Evolutionary conservation across 2,329 filamentous ascomycete species (phyloP).

Genomic region (Trichocomaceae sp.): DNA sequence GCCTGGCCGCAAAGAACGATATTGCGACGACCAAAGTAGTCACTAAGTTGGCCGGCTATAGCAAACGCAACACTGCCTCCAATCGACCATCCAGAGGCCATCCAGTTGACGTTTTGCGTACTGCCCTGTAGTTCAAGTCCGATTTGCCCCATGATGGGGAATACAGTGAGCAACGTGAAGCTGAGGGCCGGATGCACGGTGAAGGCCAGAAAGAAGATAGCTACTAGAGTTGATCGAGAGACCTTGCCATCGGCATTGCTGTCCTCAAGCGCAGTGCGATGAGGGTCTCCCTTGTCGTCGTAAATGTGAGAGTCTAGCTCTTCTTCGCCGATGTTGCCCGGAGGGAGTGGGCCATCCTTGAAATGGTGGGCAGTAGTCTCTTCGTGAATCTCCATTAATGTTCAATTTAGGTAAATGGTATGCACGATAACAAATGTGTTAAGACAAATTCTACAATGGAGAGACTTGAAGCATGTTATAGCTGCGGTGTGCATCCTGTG

Average conservation of each 20-base stretch:
- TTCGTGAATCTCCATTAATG: neutral
- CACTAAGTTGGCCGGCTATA: conserved; percentile 3
- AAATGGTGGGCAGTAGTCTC: neutral
- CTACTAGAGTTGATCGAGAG: neutral
- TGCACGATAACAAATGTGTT: neutral
- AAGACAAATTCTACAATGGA: neutral
- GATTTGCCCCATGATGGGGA: neutral
- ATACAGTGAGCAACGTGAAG: neutral
- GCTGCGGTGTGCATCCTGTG: neutral
- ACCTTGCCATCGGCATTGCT: conserved; percentile 1
- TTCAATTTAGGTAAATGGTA: neutral
- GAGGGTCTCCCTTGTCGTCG: conserved; percentile 6
- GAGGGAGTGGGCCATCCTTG: too few relatives aligned
- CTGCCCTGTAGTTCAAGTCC: neutral
- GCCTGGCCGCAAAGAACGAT: neutral
- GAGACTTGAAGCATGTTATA: neutral
- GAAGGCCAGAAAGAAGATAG: neutral
- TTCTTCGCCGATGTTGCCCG: conserved; percentile 2
- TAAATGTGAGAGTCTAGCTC: conserved; percentile 4
- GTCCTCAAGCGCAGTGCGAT: conserved; percentile 4
- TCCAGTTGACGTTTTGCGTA: neutral
- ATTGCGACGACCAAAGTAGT: neutral
- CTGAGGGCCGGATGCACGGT: neutral
- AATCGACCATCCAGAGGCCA: neutral
- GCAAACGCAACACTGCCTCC: conserved; percentile 5